Base-by-base conservation (phyloP, 2,329 filamentous ascomycete genomes). In the Sphaceloma murrayae region DNA sequence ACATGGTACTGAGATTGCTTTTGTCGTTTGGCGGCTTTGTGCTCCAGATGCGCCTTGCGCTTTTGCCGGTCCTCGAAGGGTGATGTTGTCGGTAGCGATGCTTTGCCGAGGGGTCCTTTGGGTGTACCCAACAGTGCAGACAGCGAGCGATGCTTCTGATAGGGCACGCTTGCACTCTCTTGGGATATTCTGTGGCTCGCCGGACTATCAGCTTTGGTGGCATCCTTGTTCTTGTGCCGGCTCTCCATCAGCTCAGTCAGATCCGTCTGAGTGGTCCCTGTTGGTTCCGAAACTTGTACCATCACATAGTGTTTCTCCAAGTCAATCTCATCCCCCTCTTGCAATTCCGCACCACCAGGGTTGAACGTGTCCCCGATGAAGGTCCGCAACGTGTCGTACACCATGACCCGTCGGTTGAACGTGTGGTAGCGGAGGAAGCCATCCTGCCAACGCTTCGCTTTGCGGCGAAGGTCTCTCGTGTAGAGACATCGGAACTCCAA, bases 381-480 rank as follows among this genome's bases (percentile, higher is more conserved):
- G 58, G 88, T 85, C 0, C 83, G 78, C 2, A 75, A 69, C 34
- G 85, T 78, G 60, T 94, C 87, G 55, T 91, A 89, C 5, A 93
- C 84, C 85, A 95, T 93, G 48, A 91, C 69, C 3, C 85, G 78
- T 58, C 80, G 85, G 66, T 95, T 95, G 74, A 94, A 94, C 1
- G 83, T 82, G 58, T 95, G 88, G 52, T 82, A 94, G 51, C 82
- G 83, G 49, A 95, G 74, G 42, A 78, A 78, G 26, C 89, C 88
- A 79, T 95, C 88, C 56, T 94, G 85, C 88, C 88, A 95, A 49
- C 85, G 73, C 61, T 95, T 95, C 54, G 85, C 80, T 65, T 95
- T 95, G 46, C 85, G 78, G 42, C 79, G 78, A 31, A 94, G 62
- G 58, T 95, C 88, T 58, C 85, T 78, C 2, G 87, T 93, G 63